Base-by-base conservation (phyloP, 768 basidiomycete species). In the Leccinum subgranulosum region DNA sequence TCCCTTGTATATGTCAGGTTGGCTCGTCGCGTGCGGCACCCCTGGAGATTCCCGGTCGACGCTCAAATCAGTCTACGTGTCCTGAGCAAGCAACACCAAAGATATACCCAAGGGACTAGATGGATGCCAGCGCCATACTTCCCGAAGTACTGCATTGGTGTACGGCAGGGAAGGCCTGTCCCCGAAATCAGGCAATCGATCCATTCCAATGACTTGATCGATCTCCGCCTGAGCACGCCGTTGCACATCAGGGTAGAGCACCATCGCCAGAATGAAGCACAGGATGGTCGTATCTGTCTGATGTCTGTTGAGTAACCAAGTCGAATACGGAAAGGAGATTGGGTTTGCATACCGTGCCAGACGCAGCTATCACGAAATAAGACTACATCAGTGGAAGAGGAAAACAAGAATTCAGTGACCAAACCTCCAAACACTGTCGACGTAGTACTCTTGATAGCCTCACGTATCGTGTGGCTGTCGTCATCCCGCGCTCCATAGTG, bases 81-180 rank as follows among this genome's bases (percentile, higher is more conserved):
- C 12, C 25, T 0, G 7, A 17, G 19, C 27, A 17, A 50, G 19
- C 17, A 29, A 14, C 7, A 19, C 14, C 25, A 5, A 50, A 45
- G 10, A 57, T 47, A 15, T 23, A 60, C 62, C 56, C 47, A 63
- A 36, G 11, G 59, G 64, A 39, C 25, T 51, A 25, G 54, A 14
- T 1, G 61, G 56, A 19, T 54, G 59, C 71, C 65, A 71, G 47
- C 70, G 60, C 43, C 65, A 19, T 7, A 66, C 10, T 50, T 72
- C 72, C 34, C 61, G 65, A 27, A 65, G 55, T 14, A 72, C 28
- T 0, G 68, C 66, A 5, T 68, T 60, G 5, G 69, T 23, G 52
- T 69, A 72, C 7, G 71, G 71, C 28, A 73, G 60, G 15, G 49
- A 59, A 6, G 59, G 43, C 34, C 56, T 56, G 41, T 74, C 71